Conservation (phyloP, 2,329 filamentous ascomycete genomes). For the Pseudogymnoascus verrucosus region DNA sequence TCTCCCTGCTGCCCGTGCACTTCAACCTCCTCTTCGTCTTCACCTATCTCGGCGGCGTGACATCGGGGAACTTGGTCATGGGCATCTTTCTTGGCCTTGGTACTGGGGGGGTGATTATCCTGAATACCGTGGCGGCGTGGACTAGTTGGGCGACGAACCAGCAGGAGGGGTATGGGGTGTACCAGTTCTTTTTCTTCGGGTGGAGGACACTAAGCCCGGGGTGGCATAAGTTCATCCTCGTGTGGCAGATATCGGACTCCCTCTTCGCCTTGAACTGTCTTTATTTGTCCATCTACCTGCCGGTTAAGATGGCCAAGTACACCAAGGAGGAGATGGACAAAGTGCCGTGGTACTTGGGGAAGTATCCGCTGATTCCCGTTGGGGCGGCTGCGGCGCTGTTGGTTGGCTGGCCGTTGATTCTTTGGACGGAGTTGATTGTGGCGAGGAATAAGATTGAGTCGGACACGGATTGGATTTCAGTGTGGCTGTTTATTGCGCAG, state of each 20-base stretch:
- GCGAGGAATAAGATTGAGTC: constrained; percentile 10
- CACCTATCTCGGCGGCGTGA: background rate
- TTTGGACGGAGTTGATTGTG: constrained; percentile 10
- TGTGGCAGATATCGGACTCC: background rate
- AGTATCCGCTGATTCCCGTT: background rate
- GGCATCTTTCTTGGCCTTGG: constrained; percentile 8
- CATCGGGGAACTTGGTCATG: background rate
- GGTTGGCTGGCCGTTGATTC: constrained; percentile 3
- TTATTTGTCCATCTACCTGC: background rate
- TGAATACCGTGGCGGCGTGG: constrained; percentile 13
- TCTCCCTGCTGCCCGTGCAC: background rate
- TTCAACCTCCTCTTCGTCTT: background rate
- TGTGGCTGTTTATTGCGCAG: constrained; percentile 10
- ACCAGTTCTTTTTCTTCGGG: constrained; percentile 13
- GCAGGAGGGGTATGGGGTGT: constrained; percentile 9
- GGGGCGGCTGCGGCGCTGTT: background rate
- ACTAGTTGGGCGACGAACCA: constrained; percentile 11
- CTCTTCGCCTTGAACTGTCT: background rate
- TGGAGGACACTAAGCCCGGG: background rate
- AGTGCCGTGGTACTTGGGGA: background rate
- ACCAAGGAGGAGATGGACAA: background rate
- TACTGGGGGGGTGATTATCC: constrained; percentile 9
- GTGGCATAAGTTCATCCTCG: background rate
- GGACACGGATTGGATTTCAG: constrained; percentile 9
- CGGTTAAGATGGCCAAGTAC: background rate